These are phyloP conservation scores for Gymnopilus dilepis DNA, from an alignment of 768 basidiomycete species.

Conservation along the genomic window DNA sequence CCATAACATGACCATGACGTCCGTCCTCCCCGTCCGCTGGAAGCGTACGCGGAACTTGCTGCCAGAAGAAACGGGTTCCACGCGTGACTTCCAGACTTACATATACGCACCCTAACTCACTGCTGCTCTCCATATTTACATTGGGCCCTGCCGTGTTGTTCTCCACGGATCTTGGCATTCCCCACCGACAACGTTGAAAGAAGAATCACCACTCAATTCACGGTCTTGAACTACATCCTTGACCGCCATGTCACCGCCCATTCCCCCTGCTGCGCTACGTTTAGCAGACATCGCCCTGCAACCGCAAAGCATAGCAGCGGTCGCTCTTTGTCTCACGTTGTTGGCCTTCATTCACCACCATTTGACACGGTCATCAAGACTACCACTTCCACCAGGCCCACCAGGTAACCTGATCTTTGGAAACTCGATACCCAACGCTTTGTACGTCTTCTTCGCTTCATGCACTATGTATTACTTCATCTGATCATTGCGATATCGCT, in stretches of 20 bases:
- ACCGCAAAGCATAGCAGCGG: slow-evolving; percentile 36
- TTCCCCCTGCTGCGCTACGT: neutral
- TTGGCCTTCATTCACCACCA: slow-evolving; percentile 35
- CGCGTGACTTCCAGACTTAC: neutral
- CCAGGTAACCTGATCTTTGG: slow-evolving; percentile 47
- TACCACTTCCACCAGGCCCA: slow-evolving; percentile 50
- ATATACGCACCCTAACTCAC: neutral
- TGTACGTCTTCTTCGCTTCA: slow-evolving; percentile 35
- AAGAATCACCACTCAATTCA: too few species aligned
- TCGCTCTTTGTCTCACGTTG: slow-evolving; percentile 35
- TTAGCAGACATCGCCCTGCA: slow-evolving; percentile 25
- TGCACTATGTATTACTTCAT: neutral
- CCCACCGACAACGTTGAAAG: neutral
- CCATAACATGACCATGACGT: slow-evolving; percentile 13
- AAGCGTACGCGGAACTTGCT: slow-evolving; percentile 8
- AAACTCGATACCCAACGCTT: slow-evolving; percentile 43
- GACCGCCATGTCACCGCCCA: neutral
- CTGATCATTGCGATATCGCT: neutral
- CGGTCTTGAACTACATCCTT: neutral
- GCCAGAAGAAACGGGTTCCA: neutral
- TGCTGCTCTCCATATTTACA: neutral
- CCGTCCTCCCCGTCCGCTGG: slow-evolving; percentile 6
- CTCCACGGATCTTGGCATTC: slow-evolving; percentile 16
- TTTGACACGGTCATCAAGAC: slow-evolving; percentile 23
- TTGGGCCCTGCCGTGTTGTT: neutral